Evolutionary conservation across 768 basidiomycete genomes (phyloP), one percentile per base, ranked within the genome.

Genomic region (Chalciporus chontae): DNA sequence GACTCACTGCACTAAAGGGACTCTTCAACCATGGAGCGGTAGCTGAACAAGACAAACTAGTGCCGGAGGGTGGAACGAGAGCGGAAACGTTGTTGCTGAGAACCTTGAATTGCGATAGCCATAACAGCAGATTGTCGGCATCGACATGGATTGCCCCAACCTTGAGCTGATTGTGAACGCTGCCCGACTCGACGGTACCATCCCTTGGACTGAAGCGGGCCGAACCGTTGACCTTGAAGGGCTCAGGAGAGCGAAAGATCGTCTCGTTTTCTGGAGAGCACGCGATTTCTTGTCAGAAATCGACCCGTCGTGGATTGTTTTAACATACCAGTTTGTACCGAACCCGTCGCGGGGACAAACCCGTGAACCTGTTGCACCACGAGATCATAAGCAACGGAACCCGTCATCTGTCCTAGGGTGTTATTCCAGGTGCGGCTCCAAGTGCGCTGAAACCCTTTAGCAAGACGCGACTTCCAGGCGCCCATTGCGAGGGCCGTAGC

Each of bases 341-440:
- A 37, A 45, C 47, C 42, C 41, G 53, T 55, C 23, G 47, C 67
- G 47, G 71, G 70, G 15, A 70, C 55, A 21, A 66, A 72, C 10
- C 79, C 79, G 36, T 71, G 65, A 27, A 85, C 65, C 43, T 77
- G 72, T 38, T 68, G 69, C 39, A 82, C 61, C 36, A 69, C 75
- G 37, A 88, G 62, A 43, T 74, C 69, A 43, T 87, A 65, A 4
- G 74, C 73, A 2, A 78, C 76, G 11, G 75, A 74, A 17, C 83
- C 87, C 45, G 76, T 77, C 42, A 81, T 83, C 36, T 73, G 75
- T 11, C 83, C 85, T 72, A 85, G 77, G 21, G 85, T 86, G 45
- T 80, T 74, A 53, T 86, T 83, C 72, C 86, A 81, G 37, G 85
- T 85, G 47, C 79, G 75, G 43, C 83, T 80, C 72, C 85, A 77